phyloP scores from a whole-genome alignment of 2,329 filamentous ascomycete genomes.

The Alternaria brassicicola region DNA sequence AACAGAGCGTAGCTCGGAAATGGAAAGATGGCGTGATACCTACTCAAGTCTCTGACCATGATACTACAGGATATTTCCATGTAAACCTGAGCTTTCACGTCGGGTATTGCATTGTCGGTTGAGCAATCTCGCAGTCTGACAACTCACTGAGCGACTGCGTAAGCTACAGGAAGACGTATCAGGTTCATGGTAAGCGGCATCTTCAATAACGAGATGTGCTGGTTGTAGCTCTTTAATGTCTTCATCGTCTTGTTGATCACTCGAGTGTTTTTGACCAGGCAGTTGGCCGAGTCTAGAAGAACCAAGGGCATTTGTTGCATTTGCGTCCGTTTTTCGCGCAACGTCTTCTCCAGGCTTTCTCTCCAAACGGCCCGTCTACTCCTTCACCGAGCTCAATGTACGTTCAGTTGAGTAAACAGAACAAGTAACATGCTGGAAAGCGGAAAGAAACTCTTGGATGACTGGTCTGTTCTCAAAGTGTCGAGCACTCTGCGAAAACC shows the following conservation, averaged over 20 bases:
- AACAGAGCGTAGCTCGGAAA: too few species aligned
- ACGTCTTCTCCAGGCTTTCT: constrained; percentile 72
- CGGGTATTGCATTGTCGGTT: too few species aligned
- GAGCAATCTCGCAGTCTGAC: constrained; percentile 19
- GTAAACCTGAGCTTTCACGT: too few species aligned
- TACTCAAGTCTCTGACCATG: too few species aligned
- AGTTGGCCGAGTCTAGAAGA: constrained; percentile 14
- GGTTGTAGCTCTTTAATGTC: constrained; percentile 67
- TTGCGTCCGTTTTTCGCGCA: constrained; percentile 52
- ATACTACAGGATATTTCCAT: too few species aligned
- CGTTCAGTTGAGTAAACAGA: neutral
- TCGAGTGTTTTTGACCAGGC: constrained; percentile 54
- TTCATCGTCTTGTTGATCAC: constrained; percentile 61
- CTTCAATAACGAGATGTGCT: constrained; percentile 66
- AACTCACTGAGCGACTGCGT: constrained; percentile 39
- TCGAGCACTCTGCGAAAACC: neutral
- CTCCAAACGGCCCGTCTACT: constrained; percentile 76
- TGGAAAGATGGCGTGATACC: too few species aligned
- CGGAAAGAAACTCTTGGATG: neutral
- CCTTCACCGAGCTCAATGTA: constrained; percentile 61
- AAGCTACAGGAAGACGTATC: constrained; percentile 28
- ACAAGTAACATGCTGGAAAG: neutral
- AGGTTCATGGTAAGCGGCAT: constrained; percentile 71
- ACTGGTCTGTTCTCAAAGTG: neutral
- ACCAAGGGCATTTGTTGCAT: neutral